Base-by-base conservation (phyloP, 1,284 basidiomycete genomes). In the Coniophora puteana region DNA sequence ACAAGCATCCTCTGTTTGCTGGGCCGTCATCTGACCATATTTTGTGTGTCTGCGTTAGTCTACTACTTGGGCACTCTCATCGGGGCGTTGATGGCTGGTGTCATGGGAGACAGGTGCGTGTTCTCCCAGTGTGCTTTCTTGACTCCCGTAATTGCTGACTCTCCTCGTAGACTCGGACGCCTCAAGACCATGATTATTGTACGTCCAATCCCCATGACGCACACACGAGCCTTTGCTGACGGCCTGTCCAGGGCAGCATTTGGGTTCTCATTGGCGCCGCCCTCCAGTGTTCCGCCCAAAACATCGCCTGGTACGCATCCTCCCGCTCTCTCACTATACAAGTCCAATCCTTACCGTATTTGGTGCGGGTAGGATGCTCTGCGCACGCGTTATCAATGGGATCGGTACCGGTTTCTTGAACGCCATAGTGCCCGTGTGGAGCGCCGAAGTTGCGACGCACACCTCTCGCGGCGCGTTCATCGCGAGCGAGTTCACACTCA, bases 381-480 rank as follows among this genome's bases (percentile, higher is more conserved):
- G 70, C 39, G 72, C 74, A 5, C 69, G 74, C 18, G 56, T 76
- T 8, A 63, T 77, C 41, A 74, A 74, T 48, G 74, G 73, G 11
- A 67, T 75, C 34, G 74, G 74, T 20, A 76, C 73, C 2, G 74
- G 73, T 5, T 65, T 65, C 49, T 58, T 77, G 30, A 77, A 74
- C 40, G 70, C 69, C 13, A 72, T 75, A 44, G 73, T 76, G 4
- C 74, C 74, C 1, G 73, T 75, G 1, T 74, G 72, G 68, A 71
- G 63, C 48, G 69, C 65, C 14, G 71, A 72, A 48, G 69, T 72
- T 2, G 68, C 71, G 2, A 66, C 66, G 18, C 69, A 71, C 41
- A 71, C 69, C 6, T 68, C 67, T 32, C 51, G 70, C 46, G 71
- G 69, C 55, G 61, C 62, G 10, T 62, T 66, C 46, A 64, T 65